Conservation (phyloP, 495 filamentous ascomycete genomes). For the Parmelia sp. region DNA sequence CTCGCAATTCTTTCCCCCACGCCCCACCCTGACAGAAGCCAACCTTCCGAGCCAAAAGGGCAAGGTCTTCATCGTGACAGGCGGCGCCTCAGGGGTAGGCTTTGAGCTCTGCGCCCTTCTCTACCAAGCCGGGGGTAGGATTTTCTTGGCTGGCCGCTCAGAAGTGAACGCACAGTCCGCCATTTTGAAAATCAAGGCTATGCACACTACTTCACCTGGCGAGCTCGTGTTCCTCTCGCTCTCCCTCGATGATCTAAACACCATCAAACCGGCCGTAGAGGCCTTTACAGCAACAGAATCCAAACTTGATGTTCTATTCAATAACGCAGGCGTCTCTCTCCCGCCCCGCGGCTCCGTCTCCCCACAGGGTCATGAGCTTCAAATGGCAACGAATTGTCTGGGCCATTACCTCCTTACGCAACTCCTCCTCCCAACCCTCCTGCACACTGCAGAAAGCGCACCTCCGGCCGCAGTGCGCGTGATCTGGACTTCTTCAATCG, state of each 20-base stretch:
- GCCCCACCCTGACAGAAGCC: slow-evolving; percentile 30
- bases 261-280: slow-evolving; percentile 38
- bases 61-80: slow-evolving; percentile 42
- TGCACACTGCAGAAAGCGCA: slow-evolving; percentile 21
- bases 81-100: slow-evolving; percentile 38
- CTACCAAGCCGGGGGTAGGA: slow-evolving; percentile 33
- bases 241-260: slow-evolving; percentile 41
- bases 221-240: slow-evolving; percentile 37
- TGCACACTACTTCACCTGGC: slow-evolving; percentile 30
- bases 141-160: slow-evolving; percentile 39
- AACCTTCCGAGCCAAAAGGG: slow-evolving; percentile 32
- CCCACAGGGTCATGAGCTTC: slow-evolving; percentile 36
- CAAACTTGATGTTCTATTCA: slow-evolving; percentile 43
- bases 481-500: slow-evolving; percentile 30
- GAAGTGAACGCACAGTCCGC: slow-evolving; percentile 28
- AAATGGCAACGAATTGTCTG: slow-evolving; percentile 37
- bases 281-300: slow-evolving; percentile 37
- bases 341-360: slow-evolving; percentile 34
- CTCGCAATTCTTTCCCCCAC: slow-evolving; percentile 28
- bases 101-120: slow-evolving; percentile 38
- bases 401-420: slow-evolving; percentile 34
- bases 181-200: slow-evolving; percentile 35
- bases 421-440: slow-evolving; percentile 30
- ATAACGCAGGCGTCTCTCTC: slow-evolving; percentile 46
- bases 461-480: slow-evolving; percentile 30